Conservation (phyloP, 2,329 filamentous ascomycete genomes). For the Aureobasidium sp. region DNA sequence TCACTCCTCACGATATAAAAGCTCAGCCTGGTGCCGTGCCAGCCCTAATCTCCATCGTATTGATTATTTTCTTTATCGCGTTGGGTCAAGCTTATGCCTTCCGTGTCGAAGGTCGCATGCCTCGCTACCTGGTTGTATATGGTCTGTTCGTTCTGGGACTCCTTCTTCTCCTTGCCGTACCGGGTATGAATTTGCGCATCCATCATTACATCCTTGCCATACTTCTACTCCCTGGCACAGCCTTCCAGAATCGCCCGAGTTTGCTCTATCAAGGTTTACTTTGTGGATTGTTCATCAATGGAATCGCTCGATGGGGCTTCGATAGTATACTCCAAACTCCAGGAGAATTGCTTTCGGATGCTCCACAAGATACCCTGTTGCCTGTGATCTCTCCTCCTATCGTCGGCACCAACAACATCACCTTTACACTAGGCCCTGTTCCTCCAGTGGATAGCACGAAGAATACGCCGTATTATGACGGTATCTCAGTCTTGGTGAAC, state of each 20-base stretch:
- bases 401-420: constrained; percentile 51
- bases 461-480: constrained; percentile 49
- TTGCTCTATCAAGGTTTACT: constrained; percentile 85
- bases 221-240: constrained; percentile 78
- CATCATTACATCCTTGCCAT: constrained; percentile 93
- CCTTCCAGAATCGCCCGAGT: constrained; percentile 76
- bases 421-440: constrained; percentile 49
- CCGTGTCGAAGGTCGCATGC: constrained; percentile 73
- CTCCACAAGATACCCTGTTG: constrained; percentile 51
- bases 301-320: constrained; percentile 90
- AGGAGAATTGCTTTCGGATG: constrained; percentile 54
- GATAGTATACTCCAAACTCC: constrained; percentile 81
- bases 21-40: constrained; percentile 84
- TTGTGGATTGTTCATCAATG: constrained; percentile 87
- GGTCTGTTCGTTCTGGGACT: constrained; percentile 59
- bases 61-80: constrained; percentile 60
- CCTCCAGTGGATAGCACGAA: constrained; percentile 35
- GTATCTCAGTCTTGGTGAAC: constrained; percentile 73
- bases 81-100: constrained; percentile 77
- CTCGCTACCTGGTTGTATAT: constrained; percentile 72
- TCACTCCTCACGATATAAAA: constrained; percentile 83
- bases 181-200: constrained; percentile 73
- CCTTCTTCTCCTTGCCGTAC: constrained; percentile 62
- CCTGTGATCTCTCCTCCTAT: constrained; percentile 40
- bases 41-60: constrained; percentile 71